phyloP scores from a whole-genome alignment of 2,329 filamentous ascomycete genomes.

The Phoma herbarum region DNA sequence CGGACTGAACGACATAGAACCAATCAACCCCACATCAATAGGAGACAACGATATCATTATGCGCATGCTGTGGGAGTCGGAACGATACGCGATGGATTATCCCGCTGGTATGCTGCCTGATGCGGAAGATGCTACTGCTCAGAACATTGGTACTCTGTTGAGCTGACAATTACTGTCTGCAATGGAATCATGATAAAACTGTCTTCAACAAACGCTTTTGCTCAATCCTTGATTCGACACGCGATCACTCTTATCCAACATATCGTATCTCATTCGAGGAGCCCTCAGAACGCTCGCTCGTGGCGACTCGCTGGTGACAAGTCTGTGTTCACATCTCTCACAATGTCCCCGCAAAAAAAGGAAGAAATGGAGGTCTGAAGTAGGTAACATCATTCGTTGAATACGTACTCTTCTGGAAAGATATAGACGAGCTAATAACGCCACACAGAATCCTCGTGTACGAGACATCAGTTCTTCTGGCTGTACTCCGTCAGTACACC shows the following conservation, averaged over 20 bases:
- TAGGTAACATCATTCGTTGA: not conserved
- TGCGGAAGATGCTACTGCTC: constrained; percentile 2
- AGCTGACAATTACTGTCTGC: not conserved
- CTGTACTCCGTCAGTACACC: constrained; percentile 36
- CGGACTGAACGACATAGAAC: constrained; percentile 10
- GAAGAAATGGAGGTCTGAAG: not conserved
- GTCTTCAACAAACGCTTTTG: not conserved
- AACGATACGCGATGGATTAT: constrained; percentile 24
- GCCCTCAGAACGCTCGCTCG: not conserved
- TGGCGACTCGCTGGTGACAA: not conserved
- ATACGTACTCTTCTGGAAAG: not conserved
- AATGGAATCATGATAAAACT: not conserved
- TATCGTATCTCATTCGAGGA: no score
- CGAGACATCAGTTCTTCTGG: constrained; percentile 2
- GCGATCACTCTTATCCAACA: not conserved
- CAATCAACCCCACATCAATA: constrained; percentile 21
- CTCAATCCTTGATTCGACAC: not conserved
- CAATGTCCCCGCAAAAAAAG: not conserved
- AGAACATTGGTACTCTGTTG: not conserved
- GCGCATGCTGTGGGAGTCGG: constrained; percentile 31
- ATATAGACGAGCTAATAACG: not conserved
- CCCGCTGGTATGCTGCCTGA: constrained; percentile 20
- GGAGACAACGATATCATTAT: constrained; percentile 30
- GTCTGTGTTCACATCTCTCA: not conserved
- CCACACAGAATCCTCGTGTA: not conserved